These are phyloP conservation scores for Daldinia vernicosa DNA, from an alignment of 495 filamentous ascomycete species.

Conservation along the genomic window DNA sequence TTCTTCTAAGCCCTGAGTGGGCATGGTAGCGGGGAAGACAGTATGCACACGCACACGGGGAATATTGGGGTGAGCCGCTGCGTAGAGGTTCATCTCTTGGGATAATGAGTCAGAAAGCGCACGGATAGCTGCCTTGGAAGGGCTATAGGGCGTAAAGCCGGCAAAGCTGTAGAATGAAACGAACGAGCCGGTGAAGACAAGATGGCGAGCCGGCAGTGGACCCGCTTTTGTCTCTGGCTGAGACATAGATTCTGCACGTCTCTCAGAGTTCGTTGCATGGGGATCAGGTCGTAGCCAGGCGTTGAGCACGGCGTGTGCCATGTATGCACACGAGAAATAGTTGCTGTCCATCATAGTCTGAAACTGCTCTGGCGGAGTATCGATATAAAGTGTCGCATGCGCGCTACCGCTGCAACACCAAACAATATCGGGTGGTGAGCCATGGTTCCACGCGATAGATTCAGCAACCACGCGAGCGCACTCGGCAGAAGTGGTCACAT, in stretches of 20 bases:
- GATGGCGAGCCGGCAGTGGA: slow-evolving; percentile 63
- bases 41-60: slow-evolving; percentile 73
- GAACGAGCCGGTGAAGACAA: slow-evolving; percentile 81
- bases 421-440: slow-evolving; percentile 75
- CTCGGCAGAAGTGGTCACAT: slow-evolving; percentile 70
- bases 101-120: slow-evolving; percentile 76
- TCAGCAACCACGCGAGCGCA: slow-evolving; percentile 71
- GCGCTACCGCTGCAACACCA: slow-evolving; percentile 83
- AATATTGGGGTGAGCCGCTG: slow-evolving; percentile 50
- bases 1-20: slow-evolving; percentile 70
- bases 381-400: slow-evolving; percentile 74
- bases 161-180: slow-evolving; percentile 74
- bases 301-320: slow-evolving; percentile 70
- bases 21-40: slow-evolving; percentile 81
- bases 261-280: background rate
- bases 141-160: slow-evolving; percentile 79
- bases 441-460: slow-evolving; percentile 76
- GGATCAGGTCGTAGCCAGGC: slow-evolving; percentile 54
- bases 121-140: slow-evolving; percentile 81
- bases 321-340: slow-evolving; percentile 82
- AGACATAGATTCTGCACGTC: background rate
- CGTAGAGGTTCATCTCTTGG: slow-evolving; percentile 83
- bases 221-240: background rate
- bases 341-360: slow-evolving; percentile 81
- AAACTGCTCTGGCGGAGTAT: slow-evolving; percentile 66